Evolutionary conservation across 441 rosid genomes (phyloP).

Genomic region (Francoa sonchifolia): DNA sequence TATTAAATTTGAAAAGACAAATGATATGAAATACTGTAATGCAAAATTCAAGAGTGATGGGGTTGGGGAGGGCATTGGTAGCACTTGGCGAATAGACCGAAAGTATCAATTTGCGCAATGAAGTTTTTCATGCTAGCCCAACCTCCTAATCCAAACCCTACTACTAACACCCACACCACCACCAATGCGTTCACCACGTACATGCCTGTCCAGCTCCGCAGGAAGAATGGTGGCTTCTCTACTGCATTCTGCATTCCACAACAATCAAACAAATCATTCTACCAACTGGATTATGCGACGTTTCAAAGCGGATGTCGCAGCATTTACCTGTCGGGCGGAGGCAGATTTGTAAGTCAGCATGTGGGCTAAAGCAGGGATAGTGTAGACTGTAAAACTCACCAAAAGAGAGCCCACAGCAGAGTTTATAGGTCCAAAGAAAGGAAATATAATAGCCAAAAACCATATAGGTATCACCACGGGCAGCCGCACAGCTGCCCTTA

Average conservation of each 20-base stretch:
- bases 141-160: conserved; percentile 4
- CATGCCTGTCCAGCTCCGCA: conserved; percentile 5
- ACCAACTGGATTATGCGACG: neutral
- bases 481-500: conserved; percentile 8
- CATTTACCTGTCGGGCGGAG: conserved; percentile 1
- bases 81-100: no score
- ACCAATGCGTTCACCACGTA: conserved; percentile 1
- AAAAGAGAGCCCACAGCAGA: neutral
- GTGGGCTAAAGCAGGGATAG: conserved; percentile 2
- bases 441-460: no score
- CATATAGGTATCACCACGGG: conserved; percentile 14
- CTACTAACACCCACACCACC: conserved; percentile 1
- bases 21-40: no score
- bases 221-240: conserved; percentile 2
- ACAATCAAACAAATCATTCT: neutral
- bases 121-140: conserved; percentile 12
- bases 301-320: neutral
- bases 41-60: no score
- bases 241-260: neutral
- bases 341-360: neutral
- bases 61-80: no score
- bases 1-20: no score
- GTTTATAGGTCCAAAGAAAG: conserved; percentile 7
- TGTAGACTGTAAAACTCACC: conserved; percentile 4
- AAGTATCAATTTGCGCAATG: conserved; percentile 9